Evolutionary conservation across 768 basidiomycete species (phyloP), one percentile per base, ranked within the genome.

Genomic region (Hirschioporus abietinus): DNA sequence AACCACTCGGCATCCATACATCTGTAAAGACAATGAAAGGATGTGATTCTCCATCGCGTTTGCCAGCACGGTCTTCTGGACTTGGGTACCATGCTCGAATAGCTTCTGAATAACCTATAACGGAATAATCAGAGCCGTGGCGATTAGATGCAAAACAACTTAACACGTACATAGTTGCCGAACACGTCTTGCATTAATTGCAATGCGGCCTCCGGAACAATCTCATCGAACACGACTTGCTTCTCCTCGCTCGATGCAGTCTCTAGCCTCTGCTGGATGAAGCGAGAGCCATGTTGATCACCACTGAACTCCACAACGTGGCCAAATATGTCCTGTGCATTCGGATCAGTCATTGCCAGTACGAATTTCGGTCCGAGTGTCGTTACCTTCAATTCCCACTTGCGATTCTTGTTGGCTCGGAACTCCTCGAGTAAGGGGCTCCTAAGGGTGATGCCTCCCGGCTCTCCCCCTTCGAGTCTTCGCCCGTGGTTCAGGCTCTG

Each of bases 271-370:
- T 91, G 88, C 75, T 99, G 96, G 68, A 99, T 95, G 76, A 98
- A 95, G 9, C 96, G 88, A n/a, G 95, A 97, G n/a, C 95, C 96
- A 69, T 96, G 92, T 74, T 97, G 96, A 76, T 99, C 96, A 17
- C 87, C 86, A 66, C 92, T 90, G 75, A 99, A 99, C 76, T 98
- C 96, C 57, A 92, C 89, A 65, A 96, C 76, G 74, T 91, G 85
- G 8, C 93, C 93, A 60, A 83, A 82, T 69, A 99, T 89, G 72
- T 96, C 94, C 96, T 98, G 71, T 25, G 69, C 12, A 61, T 27
- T 36, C 42, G 35, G 30, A 52, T 27, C 36, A 62, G 64, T 23
- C 25, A 64, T 26, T 59, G 15, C 36, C 24, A 62, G 26, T 60
- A 30, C 8, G 12, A 52, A 58, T 66, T 57, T 61, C 35, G 63